Conservation (phyloP, 1,284 basidiomycete species). For the Apiotrichum siamense region DNA sequence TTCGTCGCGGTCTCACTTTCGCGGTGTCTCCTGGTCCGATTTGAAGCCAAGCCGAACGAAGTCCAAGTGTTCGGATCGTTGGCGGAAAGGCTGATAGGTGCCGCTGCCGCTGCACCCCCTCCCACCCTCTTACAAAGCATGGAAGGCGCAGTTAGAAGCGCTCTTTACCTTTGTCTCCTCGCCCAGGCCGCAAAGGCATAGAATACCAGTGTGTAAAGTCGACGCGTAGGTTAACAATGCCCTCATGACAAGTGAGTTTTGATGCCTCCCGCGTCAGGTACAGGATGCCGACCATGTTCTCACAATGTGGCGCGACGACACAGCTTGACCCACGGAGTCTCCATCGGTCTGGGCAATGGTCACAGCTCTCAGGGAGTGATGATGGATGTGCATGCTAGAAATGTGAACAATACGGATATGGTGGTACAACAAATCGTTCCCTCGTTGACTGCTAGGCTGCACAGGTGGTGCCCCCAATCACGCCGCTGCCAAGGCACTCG, state of each 20-base stretch:
- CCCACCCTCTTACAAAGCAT: too few species aligned
- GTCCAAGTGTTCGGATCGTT: background rate
- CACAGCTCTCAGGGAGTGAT: background rate
- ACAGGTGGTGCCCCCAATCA: constrained; percentile 51
- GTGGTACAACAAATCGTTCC: background rate
- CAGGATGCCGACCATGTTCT: too few species aligned
- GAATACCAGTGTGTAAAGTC: background rate
- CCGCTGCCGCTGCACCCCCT: too few species aligned
- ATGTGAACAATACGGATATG: background rate
- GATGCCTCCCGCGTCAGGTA: too few species aligned
- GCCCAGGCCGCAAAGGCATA: constrained; percentile 1
- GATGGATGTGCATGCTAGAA: background rate
- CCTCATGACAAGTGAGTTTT: background rate
- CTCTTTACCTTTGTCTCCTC: too few species aligned
- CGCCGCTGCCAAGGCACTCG: constrained; percentile 78
- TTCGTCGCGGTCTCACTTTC: too few species aligned
- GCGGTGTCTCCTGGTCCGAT: background rate
- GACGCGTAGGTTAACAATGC: background rate
- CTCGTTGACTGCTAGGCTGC: background rate
- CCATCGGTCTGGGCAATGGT: too few species aligned
- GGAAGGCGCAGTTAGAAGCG: too few species aligned
- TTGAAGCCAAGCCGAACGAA: background rate
- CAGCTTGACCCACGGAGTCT: too few species aligned
- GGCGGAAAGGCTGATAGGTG: background rate
- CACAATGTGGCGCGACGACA: too few species aligned